A percentile compares a stretch with the other conserved stretches of the same genome.
Evolutionary conservation across 2,329 filamentous ascomycete species (phyloP).

Genomic region (Sarocladiaceae sp.): DNA sequence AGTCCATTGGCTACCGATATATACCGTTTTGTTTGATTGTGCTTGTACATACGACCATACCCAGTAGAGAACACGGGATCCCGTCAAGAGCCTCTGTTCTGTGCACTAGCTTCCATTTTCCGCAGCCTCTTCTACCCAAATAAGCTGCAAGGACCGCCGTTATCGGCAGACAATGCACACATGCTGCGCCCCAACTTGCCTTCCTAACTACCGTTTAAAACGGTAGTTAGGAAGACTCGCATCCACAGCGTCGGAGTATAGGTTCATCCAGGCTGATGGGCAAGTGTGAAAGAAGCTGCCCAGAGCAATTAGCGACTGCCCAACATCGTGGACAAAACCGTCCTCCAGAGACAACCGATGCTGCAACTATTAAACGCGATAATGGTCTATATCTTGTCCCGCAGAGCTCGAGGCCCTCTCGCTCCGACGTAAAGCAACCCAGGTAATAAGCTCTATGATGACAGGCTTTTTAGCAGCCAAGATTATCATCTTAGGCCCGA

Average conservation of each 20-base stretch:
- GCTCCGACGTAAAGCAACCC: slow-evolving; percentile 1
- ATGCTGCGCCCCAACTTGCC: too few species aligned
- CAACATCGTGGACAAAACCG: background rate
- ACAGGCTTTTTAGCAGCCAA: background rate
- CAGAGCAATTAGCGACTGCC: background rate
- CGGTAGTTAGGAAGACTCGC: too few species aligned
- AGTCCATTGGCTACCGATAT: too few species aligned
- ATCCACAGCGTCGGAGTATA: background rate
- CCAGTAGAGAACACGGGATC: too few species aligned
- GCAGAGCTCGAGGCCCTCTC: background rate
- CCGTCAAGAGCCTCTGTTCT: too few species aligned
- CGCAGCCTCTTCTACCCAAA: too few species aligned
- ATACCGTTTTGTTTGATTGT: too few species aligned
- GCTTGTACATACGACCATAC: too few species aligned
- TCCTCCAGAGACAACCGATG: background rate
- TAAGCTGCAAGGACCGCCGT: too few species aligned
- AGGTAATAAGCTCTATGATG: slow-evolving; percentile 2
- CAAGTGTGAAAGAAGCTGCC: background rate
- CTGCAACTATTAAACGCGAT: background rate
- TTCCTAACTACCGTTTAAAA: too few species aligned
- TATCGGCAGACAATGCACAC: too few species aligned
- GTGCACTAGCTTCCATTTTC: too few species aligned
- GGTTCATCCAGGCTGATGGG: background rate
- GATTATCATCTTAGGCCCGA: background rate
- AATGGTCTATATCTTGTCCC: background rate